Evolutionary conservation across 257 asterid genomes (phyloP).

Genomic region (Galeopsis tetrahit): DNA sequence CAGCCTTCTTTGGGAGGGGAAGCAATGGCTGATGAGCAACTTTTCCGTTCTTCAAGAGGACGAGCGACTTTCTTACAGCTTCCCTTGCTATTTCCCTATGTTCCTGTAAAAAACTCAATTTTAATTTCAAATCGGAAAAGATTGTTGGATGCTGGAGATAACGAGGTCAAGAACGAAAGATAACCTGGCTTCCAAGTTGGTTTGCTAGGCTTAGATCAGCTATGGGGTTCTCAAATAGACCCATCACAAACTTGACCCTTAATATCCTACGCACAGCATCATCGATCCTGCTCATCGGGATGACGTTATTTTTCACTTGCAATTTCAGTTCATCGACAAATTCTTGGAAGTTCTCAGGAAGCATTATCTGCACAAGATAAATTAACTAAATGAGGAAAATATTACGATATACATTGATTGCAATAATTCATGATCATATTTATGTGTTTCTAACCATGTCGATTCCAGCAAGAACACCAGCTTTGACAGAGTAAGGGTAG

Average conservation of each 20-base stretch:
- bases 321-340: conserved; percentile 44
- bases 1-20: conserved; percentile 76
- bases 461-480: conserved; percentile 78
- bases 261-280: conserved; percentile 66
- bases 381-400: not conserved
- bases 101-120: conserved; percentile 47
- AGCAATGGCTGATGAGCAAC: conserved; percentile 50
- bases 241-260: conserved; percentile 67
- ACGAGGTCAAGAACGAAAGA: not conserved
- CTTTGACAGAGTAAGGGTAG: conserved; percentile 82
- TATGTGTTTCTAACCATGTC: conserved; percentile 67
- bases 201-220: conserved; percentile 58
- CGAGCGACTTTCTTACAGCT: conserved; percentile 88
- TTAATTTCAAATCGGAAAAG: not conserved
- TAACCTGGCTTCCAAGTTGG: conserved; percentile 57
- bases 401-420: not conserved
- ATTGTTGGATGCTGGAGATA: too few relatives aligned
- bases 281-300: conserved; percentile 67
- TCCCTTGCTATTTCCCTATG: conserved; percentile 93
- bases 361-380: conserved; percentile 50
- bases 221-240: conserved; percentile 56
- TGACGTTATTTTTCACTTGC: conserved; percentile 46
- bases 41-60: conserved; percentile 78
- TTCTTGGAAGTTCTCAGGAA: conserved; percentile 56
- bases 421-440: not conserved